These are phyloP conservation scores for Lantana camara DNA, from an alignment of 257 asterid species.

Conservation along the genomic window DNA sequence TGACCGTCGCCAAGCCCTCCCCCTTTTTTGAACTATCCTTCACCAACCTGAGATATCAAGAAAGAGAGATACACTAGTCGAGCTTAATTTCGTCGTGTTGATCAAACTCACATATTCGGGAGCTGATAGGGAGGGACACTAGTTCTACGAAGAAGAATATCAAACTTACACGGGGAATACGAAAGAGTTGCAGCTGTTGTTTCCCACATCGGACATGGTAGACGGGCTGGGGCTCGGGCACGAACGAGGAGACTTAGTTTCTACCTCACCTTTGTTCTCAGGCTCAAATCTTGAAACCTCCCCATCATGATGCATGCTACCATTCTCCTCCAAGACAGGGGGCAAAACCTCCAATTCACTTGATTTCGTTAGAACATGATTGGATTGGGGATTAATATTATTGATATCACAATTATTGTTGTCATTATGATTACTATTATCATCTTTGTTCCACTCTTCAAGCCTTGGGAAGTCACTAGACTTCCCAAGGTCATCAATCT, in stretches of 20 bases:
- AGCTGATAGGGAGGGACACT: too few species aligned
- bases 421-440: too few species aligned
- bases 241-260: background rate
- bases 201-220: constrained; percentile 56
- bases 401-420: too few species aligned
- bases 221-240: constrained; percentile 35
- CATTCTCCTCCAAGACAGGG: constrained; percentile 57
- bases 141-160: too few species aligned
- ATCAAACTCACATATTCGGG: too few species aligned
- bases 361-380: constrained; percentile 8
- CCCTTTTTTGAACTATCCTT: constrained; percentile 34
- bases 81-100: background rate
- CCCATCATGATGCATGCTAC: constrained; percentile 11
- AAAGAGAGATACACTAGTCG: background rate
- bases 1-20: constrained; percentile 28
- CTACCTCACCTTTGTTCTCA: constrained; percentile 22
- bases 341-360: constrained; percentile 47
- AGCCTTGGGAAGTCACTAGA: constrained; percentile 61
- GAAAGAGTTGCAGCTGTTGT: constrained; percentile 48
- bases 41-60: constrained; percentile 44
- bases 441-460: constrained; percentile 46
- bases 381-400: constrained; percentile 5
- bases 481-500: constrained; percentile 43
- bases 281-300: constrained; percentile 21
- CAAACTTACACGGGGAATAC: constrained; percentile 66